Evolutionary conservation across 352 stramenopile genomes (phyloP), one percentile per base, ranked within the genome.

Genomic region (Nothophytophthora sp.): DNA sequence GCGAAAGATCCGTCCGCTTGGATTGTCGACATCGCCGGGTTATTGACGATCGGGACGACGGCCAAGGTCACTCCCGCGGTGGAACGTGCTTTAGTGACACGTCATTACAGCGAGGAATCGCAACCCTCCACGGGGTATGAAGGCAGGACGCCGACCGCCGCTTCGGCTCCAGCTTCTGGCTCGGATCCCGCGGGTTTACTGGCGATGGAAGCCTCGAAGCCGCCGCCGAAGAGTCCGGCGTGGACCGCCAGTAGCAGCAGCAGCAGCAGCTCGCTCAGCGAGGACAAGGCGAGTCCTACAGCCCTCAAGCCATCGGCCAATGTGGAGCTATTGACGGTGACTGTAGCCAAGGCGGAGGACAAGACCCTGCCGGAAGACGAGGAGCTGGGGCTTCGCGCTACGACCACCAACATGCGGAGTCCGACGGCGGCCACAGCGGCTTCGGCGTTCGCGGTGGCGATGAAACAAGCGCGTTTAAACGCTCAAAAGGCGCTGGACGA

Each of bases 401-500:
- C 50, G 4, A 60, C 58, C 16, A 68, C 57, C 20, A n/a, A 6
- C 6, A 54, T 38, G 36, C 71, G 50, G 30, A 76, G 44, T 59
- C 67, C 67, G n/a, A 70, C 67, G 0, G 75, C 75, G 27, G 73
- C 63, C 16, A 67, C 71, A 6, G 76, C 80, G 11, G 76, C 76
- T 22, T 88, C 74, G 1, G 80, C 80, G 9, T 90, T 90, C 60
- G 80, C 80, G 24, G 56, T 90, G 8, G 80, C 80, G 11, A 90
- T 90, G 80, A 90, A 90, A 52, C 74, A 90, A 52, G 76, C 80
- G 28, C 73, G 80, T 30, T 52, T 90, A 20, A 88, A 88, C 43
- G 76, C 80, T 15, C 80, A 90, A 36, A 80, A 80, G 34, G 73
- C 73, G 5, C 67, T 84, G 15, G 70, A 84, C 35, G 73, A 83